These are phyloP conservation scores for Setaria italica DNA, from an alignment of 202 grass and related monocot species.

Conservation along the genomic window DNA sequence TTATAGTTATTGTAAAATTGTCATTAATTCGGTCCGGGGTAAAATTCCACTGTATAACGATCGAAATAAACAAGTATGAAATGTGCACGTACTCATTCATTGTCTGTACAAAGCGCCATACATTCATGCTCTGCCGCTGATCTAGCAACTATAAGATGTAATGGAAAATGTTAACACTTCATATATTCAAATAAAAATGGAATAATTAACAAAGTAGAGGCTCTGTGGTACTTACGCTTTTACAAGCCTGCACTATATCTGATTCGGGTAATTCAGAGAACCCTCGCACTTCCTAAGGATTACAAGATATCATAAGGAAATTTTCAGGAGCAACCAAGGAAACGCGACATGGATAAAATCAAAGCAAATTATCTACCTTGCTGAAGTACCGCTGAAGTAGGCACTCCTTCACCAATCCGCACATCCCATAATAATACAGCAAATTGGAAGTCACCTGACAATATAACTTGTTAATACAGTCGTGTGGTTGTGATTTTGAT, in stretches of 20 bases:
- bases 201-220: slow-evolving; percentile 24
- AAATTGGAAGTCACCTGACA: slow-evolving; percentile 90
- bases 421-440: slow-evolving; percentile 98
- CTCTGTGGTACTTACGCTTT: slow-evolving; percentile 67
- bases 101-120: slow-evolving; percentile 90
- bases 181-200: slow-evolving; percentile 15
- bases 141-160: slow-evolving; percentile 75
- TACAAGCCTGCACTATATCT: slow-evolving; percentile 94
- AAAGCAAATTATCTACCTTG: slow-evolving; percentile 63
- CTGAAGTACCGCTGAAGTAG: slow-evolving; percentile 96
- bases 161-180: slow-evolving; percentile 13
- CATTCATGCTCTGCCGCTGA: slow-evolving; percentile 82
- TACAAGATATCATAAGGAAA: slow-evolving; percentile 41
- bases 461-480: slow-evolving; percentile 39
- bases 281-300: slow-evolving; percentile 81
- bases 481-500: slow-evolving; percentile 1
- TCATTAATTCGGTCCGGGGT: background rate
- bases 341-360: slow-evolving; percentile 16
- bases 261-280: slow-evolving; percentile 86
- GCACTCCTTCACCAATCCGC: slow-evolving; percentile 81
- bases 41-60: slow-evolving; percentile 22
- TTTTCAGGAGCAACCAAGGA: slow-evolving; percentile 32
- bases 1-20: background rate
- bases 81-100: slow-evolving; percentile 70
- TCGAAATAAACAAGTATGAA: slow-evolving; percentile 16